Evolutionary conservation across 2,329 filamentous ascomycete species (phyloP), one percentile per base, ranked within the genome.

Genomic region (Dactylellina leptospora): DNA sequence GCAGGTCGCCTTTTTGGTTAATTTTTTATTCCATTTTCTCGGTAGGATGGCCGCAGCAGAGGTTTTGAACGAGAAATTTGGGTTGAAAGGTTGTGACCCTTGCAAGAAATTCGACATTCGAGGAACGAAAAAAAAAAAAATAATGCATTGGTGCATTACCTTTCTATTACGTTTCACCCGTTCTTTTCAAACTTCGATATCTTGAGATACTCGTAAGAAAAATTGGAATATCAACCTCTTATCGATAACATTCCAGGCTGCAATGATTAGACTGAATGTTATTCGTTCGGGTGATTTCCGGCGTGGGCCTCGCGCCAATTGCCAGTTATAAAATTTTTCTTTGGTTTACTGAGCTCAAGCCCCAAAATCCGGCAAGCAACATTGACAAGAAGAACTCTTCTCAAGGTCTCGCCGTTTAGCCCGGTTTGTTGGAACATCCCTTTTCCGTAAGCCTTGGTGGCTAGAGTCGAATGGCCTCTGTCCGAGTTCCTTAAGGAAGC

Each of bases 181-280:
- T 27, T 42, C 4, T 42, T n/a, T 42, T 9, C 8, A 16, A 42
- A 9, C 8, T n/a, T 4, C 8, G n/a, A 42, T 9, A n/a, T n/a
- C n/a, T n/a, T n/a, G n/a, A n/a, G n/a, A n/a, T n/a, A n/a, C n/a
- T n/a, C n/a, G n/a, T n/a, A n/a, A n/a, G n/a, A n/a, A n/a, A n/a
- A n/a, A n/a, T n/a, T n/a, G n/a, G n/a, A n/a, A n/a, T n/a, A n/a
- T n/a, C n/a, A n/a, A n/a, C n/a, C 27, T 44, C 66, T 71, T 71
- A 71, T 71, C 66, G 58, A 71, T 71, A 71, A 63, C 51, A 27
- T 20, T 25, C n/a, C n/a, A n/a, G n/a, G n/a, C n/a, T n/a, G n/a
- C n/a, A n/a, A n/a, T n/a, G n/a, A n/a, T n/a, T n/a, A n/a, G n/a
- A n/a, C n/a, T n/a, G 28, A 47, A 42, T 33, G 25, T 30, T n/a